These are phyloP conservation scores for Rhizophora apiculata DNA, from an alignment of 345 rosid species.

Conservation along the genomic window DNA sequence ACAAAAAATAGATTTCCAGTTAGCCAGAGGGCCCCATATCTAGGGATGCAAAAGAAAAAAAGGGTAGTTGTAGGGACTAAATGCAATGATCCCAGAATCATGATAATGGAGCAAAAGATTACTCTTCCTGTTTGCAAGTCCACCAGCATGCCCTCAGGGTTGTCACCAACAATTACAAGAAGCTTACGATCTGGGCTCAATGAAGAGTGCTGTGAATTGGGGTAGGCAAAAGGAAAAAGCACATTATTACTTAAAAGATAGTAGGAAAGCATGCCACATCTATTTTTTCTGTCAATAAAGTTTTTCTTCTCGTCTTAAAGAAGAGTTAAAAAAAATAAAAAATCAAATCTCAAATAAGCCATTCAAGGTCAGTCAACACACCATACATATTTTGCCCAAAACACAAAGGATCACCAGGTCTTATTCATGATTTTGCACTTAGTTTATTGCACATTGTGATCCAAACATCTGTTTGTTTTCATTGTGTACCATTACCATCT, in stretches of 20 bases:
- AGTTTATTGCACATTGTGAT: too few relatives aligned
- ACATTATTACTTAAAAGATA: neutral
- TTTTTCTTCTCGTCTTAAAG: too few relatives aligned
- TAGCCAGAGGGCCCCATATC: neutral
- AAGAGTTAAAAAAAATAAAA: too few relatives aligned
- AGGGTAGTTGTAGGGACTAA: neutral
- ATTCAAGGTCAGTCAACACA: too few relatives aligned
- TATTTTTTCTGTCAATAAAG: neutral
- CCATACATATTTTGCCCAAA: too few relatives aligned
- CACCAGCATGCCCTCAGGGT: constrained; percentile 43
- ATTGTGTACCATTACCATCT: too few relatives aligned
- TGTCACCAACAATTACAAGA: constrained; percentile 50
- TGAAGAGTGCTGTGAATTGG: constrained; percentile 43
- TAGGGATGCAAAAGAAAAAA: neutral
- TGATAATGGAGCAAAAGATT: neutral
- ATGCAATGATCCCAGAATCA: neutral
- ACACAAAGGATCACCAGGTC: too few relatives aligned
- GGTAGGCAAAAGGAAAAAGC: neutral
- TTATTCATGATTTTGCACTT: too few relatives aligned
- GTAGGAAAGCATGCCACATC: neutral
- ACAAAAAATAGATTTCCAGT: constrained; percentile 23
- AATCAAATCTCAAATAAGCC: too few relatives aligned
- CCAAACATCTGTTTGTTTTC: too few relatives aligned
- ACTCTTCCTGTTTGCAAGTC: constrained; percentile 54
- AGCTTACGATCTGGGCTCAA: constrained; percentile 53